Evolutionary conservation across 768 basidiomycete genomes (phyloP).

Genomic region (Phallus indusiatus): DNA sequence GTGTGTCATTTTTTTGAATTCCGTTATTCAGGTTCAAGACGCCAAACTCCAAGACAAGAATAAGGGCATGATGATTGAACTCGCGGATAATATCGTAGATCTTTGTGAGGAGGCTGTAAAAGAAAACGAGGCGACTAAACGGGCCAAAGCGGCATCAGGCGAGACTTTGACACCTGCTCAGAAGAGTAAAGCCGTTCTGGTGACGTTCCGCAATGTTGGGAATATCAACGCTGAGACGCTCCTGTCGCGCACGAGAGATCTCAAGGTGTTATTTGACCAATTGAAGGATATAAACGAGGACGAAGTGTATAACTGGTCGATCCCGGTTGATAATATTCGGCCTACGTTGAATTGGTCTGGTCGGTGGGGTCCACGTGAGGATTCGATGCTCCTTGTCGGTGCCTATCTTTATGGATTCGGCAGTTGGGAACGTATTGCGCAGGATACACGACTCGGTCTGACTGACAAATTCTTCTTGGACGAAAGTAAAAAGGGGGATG

Average conservation of each 20-base stretch:
- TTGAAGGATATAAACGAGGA: conserved; percentile 51
- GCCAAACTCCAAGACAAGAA: conserved; percentile 92
- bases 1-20: conserved; percentile 6
- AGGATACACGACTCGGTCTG: conserved; percentile 75
- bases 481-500: conserved; percentile 92
- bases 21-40: conserved; percentile 58
- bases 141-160: conserved; percentile 63
- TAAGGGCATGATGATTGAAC: conserved; percentile 80
- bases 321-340: conserved; percentile 89
- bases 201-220: conserved; percentile 79
- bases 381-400: conserved; percentile 90
- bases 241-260: conserved; percentile 78
- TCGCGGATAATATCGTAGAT: conserved; percentile 87
- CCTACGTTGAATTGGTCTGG: conserved; percentile 96
- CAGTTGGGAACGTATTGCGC: conserved; percentile 92
- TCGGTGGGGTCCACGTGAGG: conserved; percentile 86
- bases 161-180: conserved; percentile 87
- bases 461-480: conserved; percentile 96
- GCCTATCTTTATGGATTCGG: conserved; percentile 92
- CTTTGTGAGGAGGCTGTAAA: conserved; percentile 77
- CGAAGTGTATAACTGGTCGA: conserved; percentile 72
- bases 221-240: conserved; percentile 98
- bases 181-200: conserved; percentile 95
- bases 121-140: conserved; percentile 75
- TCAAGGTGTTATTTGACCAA: conserved; percentile 78